Evolutionary conservation across 1,139 yeast species (phyloP), one percentile per base, ranked within the genome.

Genomic region (Yamadazyma dendronema): DNA sequence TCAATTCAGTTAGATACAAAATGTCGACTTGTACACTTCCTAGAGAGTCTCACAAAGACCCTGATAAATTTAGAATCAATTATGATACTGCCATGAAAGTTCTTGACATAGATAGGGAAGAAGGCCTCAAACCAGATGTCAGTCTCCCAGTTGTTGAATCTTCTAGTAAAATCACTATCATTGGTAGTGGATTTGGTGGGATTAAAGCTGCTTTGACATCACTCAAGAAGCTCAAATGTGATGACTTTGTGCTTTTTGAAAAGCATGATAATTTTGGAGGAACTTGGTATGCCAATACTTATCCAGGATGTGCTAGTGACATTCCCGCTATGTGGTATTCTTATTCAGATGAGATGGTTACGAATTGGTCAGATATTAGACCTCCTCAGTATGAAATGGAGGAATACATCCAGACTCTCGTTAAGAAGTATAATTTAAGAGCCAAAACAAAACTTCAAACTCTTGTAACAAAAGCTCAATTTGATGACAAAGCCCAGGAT

Each of bases 271-370:
- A 64, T 35, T 61, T 72, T 40, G 80, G 80, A 12, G 80, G 80
- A 4, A 72, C 78, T 27, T 74, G 80, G 80, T 67, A 64, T 52
- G 74, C 76, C 35, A 74, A 74, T 46, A 62, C 75, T 3, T 74
- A 74, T 44, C 80, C 79, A 3, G 79, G 79, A 4, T 73, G 77
- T 50, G 79, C 78, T 27, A 65, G 72, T 17, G 77, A 71, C 48
- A 66, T 73, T 36, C 80, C 79, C 3, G 73, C 75, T 2, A 49
- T 71, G 24, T 74, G 76, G 71, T 71, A 73, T 41, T 65, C 73
- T 22, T 63, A 63, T 36, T 65, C 62, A 17, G 61, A 59, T 35
- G 73, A 62, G 37, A 55, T 73, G 46, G 70, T 65, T 46, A 56
- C 54, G 26, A 64, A 62, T 34, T 74, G 79, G 79, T 61, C 65